Conservation (phyloP, 805 yeast species). For the Nakazawaea peltata region DNA sequence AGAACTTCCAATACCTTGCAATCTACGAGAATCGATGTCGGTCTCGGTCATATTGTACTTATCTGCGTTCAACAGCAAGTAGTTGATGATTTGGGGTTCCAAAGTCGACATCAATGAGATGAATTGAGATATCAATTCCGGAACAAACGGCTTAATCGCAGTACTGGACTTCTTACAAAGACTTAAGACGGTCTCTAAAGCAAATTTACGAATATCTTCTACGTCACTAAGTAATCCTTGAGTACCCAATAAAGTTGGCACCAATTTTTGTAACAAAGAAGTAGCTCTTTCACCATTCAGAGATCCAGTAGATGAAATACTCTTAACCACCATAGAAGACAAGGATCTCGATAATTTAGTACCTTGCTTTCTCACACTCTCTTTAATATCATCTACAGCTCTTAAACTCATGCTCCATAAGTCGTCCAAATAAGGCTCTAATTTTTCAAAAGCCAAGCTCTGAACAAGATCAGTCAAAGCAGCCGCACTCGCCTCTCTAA, state of each 20-base stretch:
- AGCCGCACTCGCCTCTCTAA: conserved; percentile 75
- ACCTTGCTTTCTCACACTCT: conserved; percentile 83
- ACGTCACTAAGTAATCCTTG: conserved; percentile 81
- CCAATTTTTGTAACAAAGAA: conserved; percentile 42
- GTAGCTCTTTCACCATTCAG: conserved; percentile 32
- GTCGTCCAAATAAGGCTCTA: conserved; percentile 45
- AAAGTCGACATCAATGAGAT: conserved; percentile 70
- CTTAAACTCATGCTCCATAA: conserved; percentile 89
- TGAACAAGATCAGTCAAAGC: conserved; percentile 68
- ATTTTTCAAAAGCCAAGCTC: conserved; percentile 44
- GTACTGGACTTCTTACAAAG: conserved; percentile 58
- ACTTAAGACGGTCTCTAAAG: conserved; percentile 66
- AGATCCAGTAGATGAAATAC: conserved; percentile 40
- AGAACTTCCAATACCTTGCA: conserved; percentile 66
- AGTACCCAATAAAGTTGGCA: conserved; percentile 75
- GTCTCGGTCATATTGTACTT: conserved; percentile 69
- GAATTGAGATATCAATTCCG: conserved; percentile 62
- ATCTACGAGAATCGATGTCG: conserved; percentile 71
- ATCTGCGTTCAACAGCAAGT: conserved; percentile 78
- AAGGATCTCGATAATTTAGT: conserved; percentile 56
- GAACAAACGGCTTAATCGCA: conserved; percentile 58
- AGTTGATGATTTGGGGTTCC: conserved; percentile 88
- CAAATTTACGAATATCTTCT: conserved; percentile 71
- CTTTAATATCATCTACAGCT: conserved; percentile 89
- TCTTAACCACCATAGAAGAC: conserved; percentile 52